These are phyloP conservation scores for Clonostachys sp. DNA, from an alignment of 2,329 filamentous ascomycete species.

Conservation along the genomic window DNA sequence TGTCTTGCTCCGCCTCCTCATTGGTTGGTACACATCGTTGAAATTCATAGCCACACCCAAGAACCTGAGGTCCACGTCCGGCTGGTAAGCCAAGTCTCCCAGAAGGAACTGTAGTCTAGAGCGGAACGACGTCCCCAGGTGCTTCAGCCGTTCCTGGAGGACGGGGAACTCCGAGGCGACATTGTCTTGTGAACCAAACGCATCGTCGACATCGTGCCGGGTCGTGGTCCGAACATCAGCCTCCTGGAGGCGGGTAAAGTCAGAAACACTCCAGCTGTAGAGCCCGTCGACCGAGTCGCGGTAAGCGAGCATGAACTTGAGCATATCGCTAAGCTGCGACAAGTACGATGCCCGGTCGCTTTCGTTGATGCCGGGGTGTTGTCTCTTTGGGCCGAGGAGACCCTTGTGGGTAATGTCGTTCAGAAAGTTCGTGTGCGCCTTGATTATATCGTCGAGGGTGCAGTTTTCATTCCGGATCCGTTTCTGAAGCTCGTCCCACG, in stretches of 20 bases:
- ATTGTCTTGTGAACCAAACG: conserved; percentile 38
- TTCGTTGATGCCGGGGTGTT: conserved; percentile 31
- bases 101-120: conserved; percentile 74
- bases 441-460: conserved; percentile 92
- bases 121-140: conserved; percentile 72
- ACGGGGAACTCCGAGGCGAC: conserved; percentile 66
- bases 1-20: conserved; percentile 54
- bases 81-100: conserved; percentile 87
- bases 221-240: conserved; percentile 69
- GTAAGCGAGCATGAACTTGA: conserved; percentile 91
- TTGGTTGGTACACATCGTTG: conserved; percentile 89
- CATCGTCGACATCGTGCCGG: conserved; percentile 15
- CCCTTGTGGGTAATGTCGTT: conserved; percentile 95
- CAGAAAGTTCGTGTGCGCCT: conserved; percentile 85
- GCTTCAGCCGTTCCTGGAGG: conserved; percentile 67
- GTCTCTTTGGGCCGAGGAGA: conserved; percentile 69
- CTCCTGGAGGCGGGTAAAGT: conserved; percentile 90
- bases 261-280: conserved; percentile 90
- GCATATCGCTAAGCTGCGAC: conserved; percentile 82
- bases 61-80: conserved; percentile 93
- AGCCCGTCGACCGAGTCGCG: conserved; percentile 90
- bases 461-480: conserved; percentile 79
- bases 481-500: conserved; percentile 85
- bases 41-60: conserved; percentile 98
- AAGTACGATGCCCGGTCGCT: conserved; percentile 78